These are phyloP conservation scores for Colletotrichum sp. DNA, from an alignment of 2,329 filamentous ascomycete genomes.

Conservation along the genomic window DNA sequence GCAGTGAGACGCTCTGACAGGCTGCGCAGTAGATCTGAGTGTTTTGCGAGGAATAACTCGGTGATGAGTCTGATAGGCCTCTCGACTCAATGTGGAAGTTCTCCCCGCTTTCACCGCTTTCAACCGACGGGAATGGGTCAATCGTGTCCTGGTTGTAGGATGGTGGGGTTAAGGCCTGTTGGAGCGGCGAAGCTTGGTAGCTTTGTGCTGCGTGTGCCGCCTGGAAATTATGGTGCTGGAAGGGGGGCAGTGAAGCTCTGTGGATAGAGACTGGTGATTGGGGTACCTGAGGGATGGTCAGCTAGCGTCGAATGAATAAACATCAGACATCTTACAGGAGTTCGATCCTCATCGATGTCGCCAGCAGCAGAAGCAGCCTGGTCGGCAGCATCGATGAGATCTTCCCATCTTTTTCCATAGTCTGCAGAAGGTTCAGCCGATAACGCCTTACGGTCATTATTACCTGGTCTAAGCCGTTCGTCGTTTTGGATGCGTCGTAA, in stretches of 20 bases:
- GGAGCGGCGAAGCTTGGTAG: constrained; percentile 89
- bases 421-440: constrained; percentile 84
- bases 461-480: constrained; percentile 67
- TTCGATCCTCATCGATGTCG: constrained; percentile 88
- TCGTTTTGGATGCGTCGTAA: constrained; percentile 63
- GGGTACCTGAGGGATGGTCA: constrained; percentile 52
- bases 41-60: constrained; percentile 73
- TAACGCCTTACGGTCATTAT: constrained; percentile 80
- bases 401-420: constrained; percentile 93
- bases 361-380: constrained; percentile 83
- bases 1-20: constrained; percentile 76
- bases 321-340: constrained; percentile 67
- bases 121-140: constrained; percentile 89
- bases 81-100: constrained; percentile 73
- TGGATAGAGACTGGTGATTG: constrained; percentile 70
- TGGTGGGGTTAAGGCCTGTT: constrained; percentile 89
- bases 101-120: constrained; percentile 75
- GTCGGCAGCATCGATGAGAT: constrained; percentile 87
- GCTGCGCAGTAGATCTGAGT: constrained; percentile 93
- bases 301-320: neutral
- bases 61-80: constrained; percentile 73
- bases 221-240: constrained; percentile 66
- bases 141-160: constrained; percentile 69
- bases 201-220: constrained; percentile 48
- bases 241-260: constrained; percentile 66